These are phyloP conservation scores for Magnusiomyces paraingens DNA, from an alignment of 1,139 yeast genomes.

Conservation along the genomic window DNA sequence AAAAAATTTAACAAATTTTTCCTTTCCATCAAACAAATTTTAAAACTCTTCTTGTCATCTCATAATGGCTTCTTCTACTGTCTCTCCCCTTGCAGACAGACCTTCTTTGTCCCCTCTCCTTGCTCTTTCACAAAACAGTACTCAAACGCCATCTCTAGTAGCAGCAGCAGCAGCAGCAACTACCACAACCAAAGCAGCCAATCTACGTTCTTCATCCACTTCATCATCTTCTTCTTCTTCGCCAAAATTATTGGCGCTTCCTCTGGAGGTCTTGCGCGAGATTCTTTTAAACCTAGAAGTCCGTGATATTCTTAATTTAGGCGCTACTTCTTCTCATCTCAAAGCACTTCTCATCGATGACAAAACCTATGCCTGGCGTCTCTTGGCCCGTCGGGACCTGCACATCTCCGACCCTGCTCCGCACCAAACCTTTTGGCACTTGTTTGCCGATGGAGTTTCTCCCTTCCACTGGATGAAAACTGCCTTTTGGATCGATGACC, in stretches of 20 bases:
- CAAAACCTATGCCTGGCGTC: constrained; percentile 23
- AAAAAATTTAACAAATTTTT: too few relatives aligned
- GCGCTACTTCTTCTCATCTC: constrained; percentile 21
- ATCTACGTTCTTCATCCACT: background rate
- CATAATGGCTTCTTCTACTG: too few relatives aligned
- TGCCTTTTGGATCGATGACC: constrained; percentile 30
- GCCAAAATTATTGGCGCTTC: constrained; percentile 14
- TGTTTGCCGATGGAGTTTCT: constrained; percentile 3
- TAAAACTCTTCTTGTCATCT: too few relatives aligned
- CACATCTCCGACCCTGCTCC: constrained; percentile 21
- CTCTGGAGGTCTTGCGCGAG: constrained; percentile 24
- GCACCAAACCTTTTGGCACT: constrained; percentile 12
- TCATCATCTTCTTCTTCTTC: background rate
- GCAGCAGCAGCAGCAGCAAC: too few relatives aligned
- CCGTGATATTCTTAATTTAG: constrained; percentile 20
- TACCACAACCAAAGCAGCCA: background rate
- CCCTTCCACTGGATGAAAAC: constrained; percentile 25
- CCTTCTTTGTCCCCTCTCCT: too few relatives aligned
- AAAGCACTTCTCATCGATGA: constrained; percentile 15
- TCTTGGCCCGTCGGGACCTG: constrained; percentile 12
- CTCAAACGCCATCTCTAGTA: too few relatives aligned
- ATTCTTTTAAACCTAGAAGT: constrained; percentile 21
- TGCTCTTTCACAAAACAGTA: too few relatives aligned
- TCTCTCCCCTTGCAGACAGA: too few relatives aligned
- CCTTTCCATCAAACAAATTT: too few relatives aligned